Conservation (phyloP, 2,329 filamentous ascomycete genomes). For the Fusarium coicis region DNA sequence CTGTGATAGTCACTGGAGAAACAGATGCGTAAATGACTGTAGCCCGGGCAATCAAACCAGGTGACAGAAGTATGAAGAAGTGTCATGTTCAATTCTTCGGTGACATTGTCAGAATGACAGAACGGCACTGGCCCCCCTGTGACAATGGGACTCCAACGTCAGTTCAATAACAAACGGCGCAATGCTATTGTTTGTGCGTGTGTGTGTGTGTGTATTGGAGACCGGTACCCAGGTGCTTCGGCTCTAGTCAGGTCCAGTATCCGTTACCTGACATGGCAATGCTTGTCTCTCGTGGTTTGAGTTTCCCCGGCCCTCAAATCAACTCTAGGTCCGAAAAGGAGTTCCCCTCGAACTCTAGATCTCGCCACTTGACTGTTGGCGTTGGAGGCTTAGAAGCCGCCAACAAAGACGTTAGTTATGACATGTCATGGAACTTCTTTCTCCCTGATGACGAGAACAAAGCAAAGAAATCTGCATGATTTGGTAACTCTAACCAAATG, state of each 20-base stretch:
- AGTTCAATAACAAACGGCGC: slow-evolving; percentile 3
- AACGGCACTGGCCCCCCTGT: neutral
- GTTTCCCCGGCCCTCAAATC: slow-evolving; percentile 3
- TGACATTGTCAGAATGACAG: slow-evolving; percentile 6
- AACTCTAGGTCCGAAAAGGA: slow-evolving; percentile 12
- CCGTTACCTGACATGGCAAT: slow-evolving; percentile 4
- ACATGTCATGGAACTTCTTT: slow-evolving; percentile 10
- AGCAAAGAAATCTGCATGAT: slow-evolving; percentile 13
- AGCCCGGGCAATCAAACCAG: neutral
- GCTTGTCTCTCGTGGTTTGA: slow-evolving; percentile 9
- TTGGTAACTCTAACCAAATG: slow-evolving; percentile 5
- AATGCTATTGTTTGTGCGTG: neutral
- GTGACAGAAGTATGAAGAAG: neutral
- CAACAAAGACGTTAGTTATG: slow-evolving; percentile 8
- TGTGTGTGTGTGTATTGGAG: slow-evolving; percentile 18
- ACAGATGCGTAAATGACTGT: slow-evolving; percentile 2
- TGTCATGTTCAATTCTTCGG: neutral
- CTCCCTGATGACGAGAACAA: slow-evolving; percentile 4
- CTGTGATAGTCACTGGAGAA: neutral
- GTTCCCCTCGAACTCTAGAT: slow-evolving; percentile 5
- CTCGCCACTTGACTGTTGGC: neutral
- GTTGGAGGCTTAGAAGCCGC: neutral
- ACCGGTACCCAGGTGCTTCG: slow-evolving; percentile 4
- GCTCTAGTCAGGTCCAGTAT: slow-evolving; percentile 4
- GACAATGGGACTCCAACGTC: slow-evolving; percentile 12